Evolutionary conservation across 108 stramenopile genomes (phyloP).

Genomic region (Cyclotella distinguenda): DNA sequence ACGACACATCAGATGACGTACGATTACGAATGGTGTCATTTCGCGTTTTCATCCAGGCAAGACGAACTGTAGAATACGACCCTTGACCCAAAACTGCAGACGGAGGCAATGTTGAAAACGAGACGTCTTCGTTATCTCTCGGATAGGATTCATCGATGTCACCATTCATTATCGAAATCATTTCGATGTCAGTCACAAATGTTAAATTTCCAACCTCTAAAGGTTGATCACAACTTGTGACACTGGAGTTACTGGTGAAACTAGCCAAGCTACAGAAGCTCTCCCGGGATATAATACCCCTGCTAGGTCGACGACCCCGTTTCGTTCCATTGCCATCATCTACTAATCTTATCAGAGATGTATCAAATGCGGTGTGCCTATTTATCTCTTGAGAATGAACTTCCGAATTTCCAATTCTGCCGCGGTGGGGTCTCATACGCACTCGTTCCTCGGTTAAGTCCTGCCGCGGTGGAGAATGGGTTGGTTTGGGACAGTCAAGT

Average conservation of each 20-base stretch:
- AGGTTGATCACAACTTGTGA: background rate
- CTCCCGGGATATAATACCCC: background rate
- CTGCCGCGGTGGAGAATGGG: too few relatives aligned
- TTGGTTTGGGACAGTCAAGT: too few relatives aligned
- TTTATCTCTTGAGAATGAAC: too few relatives aligned
- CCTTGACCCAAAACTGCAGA: constrained; percentile 11
- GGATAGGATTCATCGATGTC: background rate
- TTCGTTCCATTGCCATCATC: background rate
- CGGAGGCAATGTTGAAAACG: background rate
- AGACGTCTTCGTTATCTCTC: background rate
- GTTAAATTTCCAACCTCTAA: constrained; percentile 31
- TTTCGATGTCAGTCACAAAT: constrained; percentile 39
- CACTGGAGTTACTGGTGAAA: constrained; percentile 19
- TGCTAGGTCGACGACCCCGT: background rate
- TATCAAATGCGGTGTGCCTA: too few relatives aligned
- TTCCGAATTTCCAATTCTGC: too few relatives aligned
- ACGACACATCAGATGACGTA: background rate
- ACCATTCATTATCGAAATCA: constrained; percentile 30
- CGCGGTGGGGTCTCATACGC: too few relatives aligned
- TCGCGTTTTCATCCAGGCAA: constrained; percentile 10
- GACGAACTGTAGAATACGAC: constrained; percentile 7
- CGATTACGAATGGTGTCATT: background rate
- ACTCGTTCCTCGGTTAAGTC: too few relatives aligned
- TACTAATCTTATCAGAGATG: background rate
- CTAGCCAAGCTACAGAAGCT: constrained; percentile 20